Conservation (phyloP, 1,139 yeast species). For the Candida gigantensis region DNA sequence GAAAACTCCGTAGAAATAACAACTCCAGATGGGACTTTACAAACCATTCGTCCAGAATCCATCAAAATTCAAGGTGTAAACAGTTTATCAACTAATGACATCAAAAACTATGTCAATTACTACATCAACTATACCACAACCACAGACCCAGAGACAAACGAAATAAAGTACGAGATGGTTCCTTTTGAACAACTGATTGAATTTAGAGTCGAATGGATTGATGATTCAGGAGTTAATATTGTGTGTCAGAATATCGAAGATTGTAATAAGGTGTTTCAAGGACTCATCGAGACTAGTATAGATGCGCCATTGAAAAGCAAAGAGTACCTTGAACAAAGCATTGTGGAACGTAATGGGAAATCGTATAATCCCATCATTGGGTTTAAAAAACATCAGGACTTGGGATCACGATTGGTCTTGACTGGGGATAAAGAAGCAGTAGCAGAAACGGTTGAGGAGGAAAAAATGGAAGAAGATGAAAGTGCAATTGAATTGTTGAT, state of each 20-base stretch:
- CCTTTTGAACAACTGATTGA: conserved; percentile 31
- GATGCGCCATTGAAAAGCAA: conserved; percentile 5
- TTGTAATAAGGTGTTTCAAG: conserved; percentile 40
- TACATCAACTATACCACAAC: conserved; percentile 41
- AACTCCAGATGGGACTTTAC: conserved; percentile 28
- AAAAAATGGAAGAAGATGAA: conserved; percentile 46
- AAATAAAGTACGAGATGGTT: conserved; percentile 23
- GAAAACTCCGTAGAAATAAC: conserved; percentile 38
- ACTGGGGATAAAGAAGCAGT: conserved; percentile 1
- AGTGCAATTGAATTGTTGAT: conserved; percentile 41
- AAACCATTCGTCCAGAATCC: conserved; percentile 48
- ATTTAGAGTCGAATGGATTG: conserved; percentile 67
- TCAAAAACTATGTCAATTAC: conserved; percentile 55
- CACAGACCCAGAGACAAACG: conserved; percentile 17
- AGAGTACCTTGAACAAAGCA: conserved; percentile 25
- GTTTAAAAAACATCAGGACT: conserved; percentile 36
- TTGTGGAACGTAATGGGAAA: conserved; percentile 39
- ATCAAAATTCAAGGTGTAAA: conserved; percentile 66
- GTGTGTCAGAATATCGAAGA: conserved; percentile 51
- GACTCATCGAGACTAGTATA: conserved; percentile 27
- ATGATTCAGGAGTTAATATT: conserved; percentile 60
- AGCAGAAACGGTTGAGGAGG: conserved; percentile 10
- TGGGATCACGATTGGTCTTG: conserved; percentile 34
- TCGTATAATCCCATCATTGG: conserved; percentile 39
- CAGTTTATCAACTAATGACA: conserved; percentile 62